Evolutionary conservation across 2,329 filamentous ascomycete species (phyloP), one percentile per base, ranked within the genome.

Genomic region (Xylaria digitata): DNA sequence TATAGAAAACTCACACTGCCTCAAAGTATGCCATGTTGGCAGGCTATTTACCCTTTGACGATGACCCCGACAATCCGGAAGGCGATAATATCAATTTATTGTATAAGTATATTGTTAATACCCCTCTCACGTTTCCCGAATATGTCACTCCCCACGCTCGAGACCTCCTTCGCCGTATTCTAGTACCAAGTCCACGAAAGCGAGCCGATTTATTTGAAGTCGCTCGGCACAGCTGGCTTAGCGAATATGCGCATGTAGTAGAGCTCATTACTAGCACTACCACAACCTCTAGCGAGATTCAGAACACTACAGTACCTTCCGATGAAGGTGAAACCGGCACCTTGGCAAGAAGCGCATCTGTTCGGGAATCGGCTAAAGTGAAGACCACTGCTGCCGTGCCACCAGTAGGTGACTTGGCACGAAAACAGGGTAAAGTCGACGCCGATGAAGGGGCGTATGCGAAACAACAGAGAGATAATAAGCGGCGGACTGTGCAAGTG

Each of bases 61-160:
- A 99, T 78, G 96, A 99, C 75, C 96, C 96, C 70, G 96, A 94
- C 52, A 99, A 99, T 77, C 96, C 96, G 2, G 96, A 99, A 80
- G 96, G 96, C 72, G 96, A 99, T 79, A 99, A 99, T 78, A 99
- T 99, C 83, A 99, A 99, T 78, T 86, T 99, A 11, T 85, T 99
- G 32, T 99, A 99, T 86, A 98, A 98, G 82, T 99, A 99, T 81
- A 99, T 99, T 74, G 95, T 97, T 66, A 96, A 93, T 62, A 99
- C 96, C 0, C 94, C 95, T 42, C 87, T 99, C 48, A 98, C 95
- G 3, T 99, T 99, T 79, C 96, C 96, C 68, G 96, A 99, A 89
- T 98, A 98, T 78, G 96, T 99, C 73, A 97, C 96, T 7, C 96
- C 96, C 7, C 96, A 99, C 79, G 95, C 96, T 23, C 88, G 96